Conservation (phyloP, 73 alveolate species). For the Paramecium octaurelia region DNA sequence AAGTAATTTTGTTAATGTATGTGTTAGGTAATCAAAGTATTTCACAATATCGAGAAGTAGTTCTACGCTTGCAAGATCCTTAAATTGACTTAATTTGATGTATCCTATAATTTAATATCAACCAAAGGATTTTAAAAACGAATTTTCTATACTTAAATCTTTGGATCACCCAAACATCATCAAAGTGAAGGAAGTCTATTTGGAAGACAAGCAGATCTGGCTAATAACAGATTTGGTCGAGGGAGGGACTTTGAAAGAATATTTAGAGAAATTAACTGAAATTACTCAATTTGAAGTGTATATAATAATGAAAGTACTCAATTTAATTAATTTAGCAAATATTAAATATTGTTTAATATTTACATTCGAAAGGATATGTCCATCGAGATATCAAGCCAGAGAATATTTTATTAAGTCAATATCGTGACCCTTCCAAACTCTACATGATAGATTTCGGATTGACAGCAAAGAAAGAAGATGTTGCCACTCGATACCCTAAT, state of each 20-base stretch:
- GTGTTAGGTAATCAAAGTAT: not conserved
- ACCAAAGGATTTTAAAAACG: not conserved
- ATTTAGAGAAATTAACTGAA: not conserved
- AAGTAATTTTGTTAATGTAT: not conserved
- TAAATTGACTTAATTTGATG: not conserved
- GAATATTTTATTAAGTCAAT: not conserved
- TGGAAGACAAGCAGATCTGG: not conserved
- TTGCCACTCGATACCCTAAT: not conserved
- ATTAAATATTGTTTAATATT: not conserved
- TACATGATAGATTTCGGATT: conserved; percentile 37
- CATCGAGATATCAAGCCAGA: conserved; percentile 54
- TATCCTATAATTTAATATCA: not conserved
- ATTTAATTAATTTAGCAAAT: not conserved
- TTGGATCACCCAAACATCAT: conserved; percentile 9
- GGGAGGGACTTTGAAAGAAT: conserved; percentile 29
- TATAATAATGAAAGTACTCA: not conserved
- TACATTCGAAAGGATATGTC: conserved; percentile 18
- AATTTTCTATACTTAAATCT: not conserved
- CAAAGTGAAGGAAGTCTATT: not conserved
- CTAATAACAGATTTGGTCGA: not conserved
- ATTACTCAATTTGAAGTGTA: not conserved
- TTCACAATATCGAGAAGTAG: not conserved
- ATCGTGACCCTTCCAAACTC: not conserved
- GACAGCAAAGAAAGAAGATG: not conserved
- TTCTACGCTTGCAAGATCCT: not conserved